Conservation (phyloP, 768 basidiomycete genomes). For the Neoboletus magnificus region DNA sequence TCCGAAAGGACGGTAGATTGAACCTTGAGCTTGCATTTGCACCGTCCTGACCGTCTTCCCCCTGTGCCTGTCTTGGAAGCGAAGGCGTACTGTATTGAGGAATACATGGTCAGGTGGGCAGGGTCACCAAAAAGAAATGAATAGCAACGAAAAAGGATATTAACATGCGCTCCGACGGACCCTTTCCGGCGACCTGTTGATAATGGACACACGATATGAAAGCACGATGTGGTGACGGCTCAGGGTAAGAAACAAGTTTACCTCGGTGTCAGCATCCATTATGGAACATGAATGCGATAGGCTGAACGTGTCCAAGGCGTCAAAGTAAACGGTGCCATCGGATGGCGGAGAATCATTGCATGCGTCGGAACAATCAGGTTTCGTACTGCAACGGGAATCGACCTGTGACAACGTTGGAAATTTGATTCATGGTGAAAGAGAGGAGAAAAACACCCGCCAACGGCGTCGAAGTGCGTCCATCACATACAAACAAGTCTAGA, state of each 20-base stretch:
- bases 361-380: not conserved
- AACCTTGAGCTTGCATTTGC: slow-evolving; percentile 14
- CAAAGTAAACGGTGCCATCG: slow-evolving; percentile 23
- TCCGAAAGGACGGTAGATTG: slow-evolving; percentile 16
- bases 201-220: not conserved
- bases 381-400: not conserved
- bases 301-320: slow-evolving; percentile 18
- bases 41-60: not conserved
- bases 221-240: not conserved
- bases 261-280: slow-evolving; percentile 7
- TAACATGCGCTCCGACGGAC: slow-evolving; percentile 8
- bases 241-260: slow-evolving; percentile 2
- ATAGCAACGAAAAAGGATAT: slow-evolving; percentile 12
- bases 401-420: slow-evolving; percentile 2
- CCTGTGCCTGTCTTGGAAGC: slow-evolving; percentile 10
- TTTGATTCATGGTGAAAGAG: not conserved
- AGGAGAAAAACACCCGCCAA: not conserved
- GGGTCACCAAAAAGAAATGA: slow-evolving; percentile 9
- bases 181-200: slow-evolving; percentile 10
- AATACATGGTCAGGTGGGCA: slow-evolving; percentile 5
- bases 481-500: not conserved
- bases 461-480: not conserved
- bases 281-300: slow-evolving; percentile 2
- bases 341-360: slow-evolving; percentile 7
- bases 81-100: slow-evolving; percentile 4